Base-by-base conservation (phyloP, 768 basidiomycete species). In the Epithele typhae region DNA sequence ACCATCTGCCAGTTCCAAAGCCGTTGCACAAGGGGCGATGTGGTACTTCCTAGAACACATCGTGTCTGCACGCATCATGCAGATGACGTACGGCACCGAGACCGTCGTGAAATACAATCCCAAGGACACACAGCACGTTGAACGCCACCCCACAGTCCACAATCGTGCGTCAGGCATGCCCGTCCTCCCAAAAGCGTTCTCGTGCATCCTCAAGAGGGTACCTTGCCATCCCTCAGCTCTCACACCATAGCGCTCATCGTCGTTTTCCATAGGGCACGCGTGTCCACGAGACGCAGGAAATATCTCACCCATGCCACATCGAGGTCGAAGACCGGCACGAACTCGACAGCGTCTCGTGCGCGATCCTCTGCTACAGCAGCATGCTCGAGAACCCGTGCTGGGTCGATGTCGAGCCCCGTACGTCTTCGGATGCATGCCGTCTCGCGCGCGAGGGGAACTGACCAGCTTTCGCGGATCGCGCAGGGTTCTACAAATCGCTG, bases 11-110 rank as follows among this genome's bases (percentile, higher is more conserved):
- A 74, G 72, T 15, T 68, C 67, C 55, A 78, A 70, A 59, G 79
- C 76, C 0, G 78, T 80, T 9, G 75, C 79, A 1, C 76, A 79
- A 40, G 78, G 79, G 1, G 74, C 69, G 3, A 56, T 70, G 22
- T 69, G 65, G 2, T 73, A 58, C 45, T 68, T 61, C 24, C 44
- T 81, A 12, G 74, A 80, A 47, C 72, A 72, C 52, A 68, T 71
- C 11, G 77, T 80, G 4, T 65, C 70, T 5, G 67, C 67, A 4
- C 71, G 79, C 25, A 67, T 79, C 4, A 65, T 77, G 3, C 71
- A 68, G 49, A 52, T 68, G 42, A 75, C 75, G 0, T 79, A 77
- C 43, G 79, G 79, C 5, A 68, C 68, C 1, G 62, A 69, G 19
- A 70, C 71, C 52, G 56, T 57, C 34, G 51, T 67, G 3, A 57